phyloP scores from a whole-genome alignment of 2,329 filamentous ascomycete genomes.

The Arthrinium puccinioides region DNA sequence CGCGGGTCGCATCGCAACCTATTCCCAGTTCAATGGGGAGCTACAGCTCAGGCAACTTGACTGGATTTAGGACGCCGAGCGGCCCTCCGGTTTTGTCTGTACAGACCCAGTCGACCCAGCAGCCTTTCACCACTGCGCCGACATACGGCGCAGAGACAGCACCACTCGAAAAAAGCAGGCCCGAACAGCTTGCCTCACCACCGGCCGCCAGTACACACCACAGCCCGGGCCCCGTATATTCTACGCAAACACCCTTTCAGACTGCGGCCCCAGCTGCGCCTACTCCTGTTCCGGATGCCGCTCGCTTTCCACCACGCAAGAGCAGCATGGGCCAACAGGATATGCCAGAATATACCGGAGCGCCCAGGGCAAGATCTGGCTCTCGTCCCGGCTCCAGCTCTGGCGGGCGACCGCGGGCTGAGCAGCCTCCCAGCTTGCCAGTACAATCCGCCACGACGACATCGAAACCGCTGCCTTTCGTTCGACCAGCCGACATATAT shows the following conservation, averaged over 20 bases:
- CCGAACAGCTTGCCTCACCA: too few species aligned
- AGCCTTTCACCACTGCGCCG: too few species aligned
- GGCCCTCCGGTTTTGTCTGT: slow-evolving; percentile 22
- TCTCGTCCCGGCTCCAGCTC: slow-evolving; percentile 21
- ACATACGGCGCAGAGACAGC: too few species aligned
- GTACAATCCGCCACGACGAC: slow-evolving; percentile 23
- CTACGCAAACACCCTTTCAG: too few species aligned
- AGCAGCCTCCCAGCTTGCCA: slow-evolving; percentile 32
- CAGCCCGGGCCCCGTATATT: too few species aligned
- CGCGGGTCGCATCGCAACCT: slow-evolving; percentile 18
- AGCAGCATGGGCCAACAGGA: slow-evolving; percentile 49
- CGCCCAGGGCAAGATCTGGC: slow-evolving; percentile 10
- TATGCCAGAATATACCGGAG: slow-evolving; percentile 17
- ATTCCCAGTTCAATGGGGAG: slow-evolving; percentile 7
- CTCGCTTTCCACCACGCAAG: slow-evolving; percentile 51
- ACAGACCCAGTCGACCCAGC: too few species aligned
- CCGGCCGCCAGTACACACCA: too few species aligned
- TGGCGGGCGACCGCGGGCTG: slow-evolving; percentile 21
- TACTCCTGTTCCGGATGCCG: background rate
- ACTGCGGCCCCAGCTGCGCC: too few species aligned
- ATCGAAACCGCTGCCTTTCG: slow-evolving; percentile 49
- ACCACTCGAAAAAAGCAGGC: too few species aligned
- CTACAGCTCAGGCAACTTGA: slow-evolving; percentile 11
- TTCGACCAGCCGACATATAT: slow-evolving; percentile 73
- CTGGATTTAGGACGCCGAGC: slow-evolving; percentile 14